These are phyloP conservation scores for Magnusiomyces paraingens DNA, from an alignment of 1,139 yeast species.

Conservation along the genomic window DNA sequence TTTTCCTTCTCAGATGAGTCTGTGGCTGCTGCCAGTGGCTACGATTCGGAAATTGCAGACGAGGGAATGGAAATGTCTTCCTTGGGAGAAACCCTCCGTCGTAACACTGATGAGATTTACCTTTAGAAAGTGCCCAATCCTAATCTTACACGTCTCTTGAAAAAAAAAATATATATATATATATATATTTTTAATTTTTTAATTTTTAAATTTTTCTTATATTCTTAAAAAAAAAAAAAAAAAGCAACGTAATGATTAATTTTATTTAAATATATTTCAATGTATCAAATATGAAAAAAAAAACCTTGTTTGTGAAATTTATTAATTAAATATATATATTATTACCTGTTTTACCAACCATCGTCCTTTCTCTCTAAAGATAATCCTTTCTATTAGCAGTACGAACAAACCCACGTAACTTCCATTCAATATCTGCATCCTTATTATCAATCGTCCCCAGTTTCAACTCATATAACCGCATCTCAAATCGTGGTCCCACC, in stretches of 20 bases:
- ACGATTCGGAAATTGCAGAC: background rate
- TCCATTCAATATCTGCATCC: slow-evolving; percentile 99
- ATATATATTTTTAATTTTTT: background rate
- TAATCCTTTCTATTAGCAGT: slow-evolving; percentile 95
- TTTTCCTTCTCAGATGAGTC: too few relatives aligned
- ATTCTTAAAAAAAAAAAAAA: too few relatives aligned
- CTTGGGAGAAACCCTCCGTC: slow-evolving; percentile 1
- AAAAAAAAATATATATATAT: slow-evolving; percentile 3
- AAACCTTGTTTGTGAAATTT: too few relatives aligned
- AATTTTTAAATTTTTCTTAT: background rate
- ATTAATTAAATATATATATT: too few relatives aligned
- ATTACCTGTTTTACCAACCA: background rate
- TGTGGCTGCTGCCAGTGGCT: too few relatives aligned
- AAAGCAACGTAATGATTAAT: too few relatives aligned
- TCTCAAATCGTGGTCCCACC: slow-evolving; percentile 97
- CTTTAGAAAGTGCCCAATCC: too few relatives aligned
- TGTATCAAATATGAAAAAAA: too few relatives aligned
- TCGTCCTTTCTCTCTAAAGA: slow-evolving; percentile 33
- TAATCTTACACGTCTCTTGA: too few relatives aligned
- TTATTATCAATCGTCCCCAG: slow-evolving; percentile 89
- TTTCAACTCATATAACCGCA: slow-evolving; percentile 82
- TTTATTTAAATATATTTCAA: background rate
- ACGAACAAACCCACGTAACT: slow-evolving; percentile 81
- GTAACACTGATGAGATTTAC: background rate
- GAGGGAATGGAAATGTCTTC: background rate